These are phyloP conservation scores for Blastocladiella britannica DNA, from an alignment of 192 early-diverging fungal genomes.

Conservation along the genomic window DNA sequence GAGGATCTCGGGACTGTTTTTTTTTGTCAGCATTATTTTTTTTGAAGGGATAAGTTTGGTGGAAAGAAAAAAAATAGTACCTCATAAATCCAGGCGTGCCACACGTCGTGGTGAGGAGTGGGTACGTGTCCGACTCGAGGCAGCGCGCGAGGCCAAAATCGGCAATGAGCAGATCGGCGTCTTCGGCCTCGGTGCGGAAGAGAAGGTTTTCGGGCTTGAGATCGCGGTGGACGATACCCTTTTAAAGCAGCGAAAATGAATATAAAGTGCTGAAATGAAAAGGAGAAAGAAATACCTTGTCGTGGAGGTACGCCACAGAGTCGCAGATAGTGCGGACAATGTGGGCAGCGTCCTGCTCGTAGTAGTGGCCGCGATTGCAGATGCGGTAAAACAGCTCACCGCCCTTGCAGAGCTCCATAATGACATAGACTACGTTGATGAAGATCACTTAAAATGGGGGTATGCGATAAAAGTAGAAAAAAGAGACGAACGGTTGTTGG, in stretches of 20 bases:
- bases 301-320: constrained; percentile 67
- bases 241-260: no score
- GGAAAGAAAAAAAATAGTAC: constrained; percentile 6
- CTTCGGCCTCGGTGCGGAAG: constrained; percentile 33
- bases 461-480: no score
- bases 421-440: constrained; percentile 46
- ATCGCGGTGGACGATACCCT: no score
- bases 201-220: constrained; percentile 60
- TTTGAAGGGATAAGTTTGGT: background rate
- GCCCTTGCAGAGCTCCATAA: constrained; percentile 59
- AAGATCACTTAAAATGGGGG: no score
- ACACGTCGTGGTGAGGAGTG: constrained; percentile 41
- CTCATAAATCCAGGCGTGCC: constrained; percentile 70
- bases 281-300: constrained; percentile 13
- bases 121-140: constrained; percentile 33
- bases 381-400: constrained; percentile 89
- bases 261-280: constrained; percentile 4
- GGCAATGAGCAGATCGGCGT: constrained; percentile 45
- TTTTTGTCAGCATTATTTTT: constrained; percentile 3
- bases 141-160: constrained; percentile 62
- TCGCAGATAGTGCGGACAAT: constrained; percentile 55
- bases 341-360: constrained; percentile 59
- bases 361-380: constrained; percentile 37
- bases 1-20: constrained; percentile 28
- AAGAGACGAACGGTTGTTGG: constrained; percentile 31